phyloP scores from a whole-genome alignment of 306 rosid genomes.

The Malus sieversii region DNA sequence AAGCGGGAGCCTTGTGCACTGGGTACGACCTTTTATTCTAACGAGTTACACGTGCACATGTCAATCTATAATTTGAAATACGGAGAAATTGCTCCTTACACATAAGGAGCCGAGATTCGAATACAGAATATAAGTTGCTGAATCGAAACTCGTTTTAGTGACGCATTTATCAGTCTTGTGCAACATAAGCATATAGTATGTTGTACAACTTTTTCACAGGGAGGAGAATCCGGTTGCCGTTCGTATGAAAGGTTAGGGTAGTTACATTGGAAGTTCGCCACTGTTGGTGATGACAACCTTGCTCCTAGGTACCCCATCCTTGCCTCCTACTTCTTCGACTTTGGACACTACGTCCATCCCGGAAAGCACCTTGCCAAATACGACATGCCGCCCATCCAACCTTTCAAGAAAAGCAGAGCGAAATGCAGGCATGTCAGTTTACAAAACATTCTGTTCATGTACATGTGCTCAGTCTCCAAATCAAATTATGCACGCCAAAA shows the following conservation, averaged over 20 bases:
- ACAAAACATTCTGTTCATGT: not conserved
- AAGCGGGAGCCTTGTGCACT: too few species aligned
- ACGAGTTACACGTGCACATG: too few species aligned
- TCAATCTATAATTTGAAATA: too few species aligned
- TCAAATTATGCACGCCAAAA: not conserved
- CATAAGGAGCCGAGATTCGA: not conserved
- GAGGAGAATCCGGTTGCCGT: not conserved
- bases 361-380: slow-evolving; percentile 45
- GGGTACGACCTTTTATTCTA: too few species aligned
- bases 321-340: slow-evolving; percentile 41
- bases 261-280: slow-evolving; percentile 39
- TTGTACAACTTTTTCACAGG: not conserved
- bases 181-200: not conserved
- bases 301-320: slow-evolving; percentile 26
- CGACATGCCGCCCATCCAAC: slow-evolving; percentile 81
- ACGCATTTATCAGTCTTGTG: not conserved
- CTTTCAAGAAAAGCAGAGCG: slow-evolving; percentile 26
- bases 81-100: too few species aligned
- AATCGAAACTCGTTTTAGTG: not conserved
- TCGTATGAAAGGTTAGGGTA: not conserved
- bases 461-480: not conserved
- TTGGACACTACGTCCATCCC: slow-evolving; percentile 49
- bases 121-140: not conserved
- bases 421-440: slow-evolving; percentile 7
- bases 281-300: slow-evolving; percentile 38